Percentiles rank a stretch among this genome's conserved stretches.
Evolutionary conservation across 2,329 filamentous ascomycete species (phyloP).

Genomic region (Alternaria solani): DNA sequence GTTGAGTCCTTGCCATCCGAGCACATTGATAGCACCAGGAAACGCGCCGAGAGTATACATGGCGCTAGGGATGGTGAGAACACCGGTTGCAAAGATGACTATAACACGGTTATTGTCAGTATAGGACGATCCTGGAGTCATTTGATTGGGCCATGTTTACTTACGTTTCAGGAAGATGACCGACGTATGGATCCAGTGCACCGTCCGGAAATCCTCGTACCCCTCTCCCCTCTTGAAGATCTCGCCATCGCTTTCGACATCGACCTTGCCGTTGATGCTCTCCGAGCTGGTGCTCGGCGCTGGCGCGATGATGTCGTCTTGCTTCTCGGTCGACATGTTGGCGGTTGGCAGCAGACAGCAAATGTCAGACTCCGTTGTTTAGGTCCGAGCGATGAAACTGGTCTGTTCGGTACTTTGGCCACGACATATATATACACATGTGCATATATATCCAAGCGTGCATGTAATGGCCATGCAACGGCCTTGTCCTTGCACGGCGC

Average conservation of each 20-base stretch:
- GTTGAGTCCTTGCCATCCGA: constrained; percentile 60
- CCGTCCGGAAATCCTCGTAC: constrained; percentile 62
- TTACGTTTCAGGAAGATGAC: constrained; percentile 62
- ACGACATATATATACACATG: constrained; percentile 16
- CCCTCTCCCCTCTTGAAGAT: constrained; percentile 60
- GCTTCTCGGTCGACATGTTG: constrained; percentile 39
- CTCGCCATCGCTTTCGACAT: constrained; percentile 52
- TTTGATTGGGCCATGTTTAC: not conserved
- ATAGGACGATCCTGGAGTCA: not conserved
- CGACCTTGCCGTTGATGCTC: constrained; percentile 34
- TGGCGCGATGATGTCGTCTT: constrained; percentile 33
- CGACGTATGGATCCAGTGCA: constrained; percentile 61
- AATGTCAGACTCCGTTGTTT: not conserved
- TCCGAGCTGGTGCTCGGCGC: constrained; percentile 28
- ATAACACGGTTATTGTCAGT: not conserved
- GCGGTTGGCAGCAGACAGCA: not conserved
- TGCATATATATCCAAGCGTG: constrained; percentile 13
- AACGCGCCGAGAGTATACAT: constrained; percentile 60
- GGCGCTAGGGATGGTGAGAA: constrained; percentile 59
- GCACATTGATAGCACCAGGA: constrained; percentile 57
- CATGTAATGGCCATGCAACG: constrained; percentile 3
- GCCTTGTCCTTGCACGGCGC: constrained; percentile 4
- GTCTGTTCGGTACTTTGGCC: not conserved
- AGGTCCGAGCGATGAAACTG: not conserved
- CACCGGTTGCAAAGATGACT: constrained; percentile 60